Percentiles rank a stretch among this genome's conserved stretches.
Evolutionary conservation across 2,329 filamentous ascomycete species (phyloP).

Genomic region (Trichoderma asperellum): DNA sequence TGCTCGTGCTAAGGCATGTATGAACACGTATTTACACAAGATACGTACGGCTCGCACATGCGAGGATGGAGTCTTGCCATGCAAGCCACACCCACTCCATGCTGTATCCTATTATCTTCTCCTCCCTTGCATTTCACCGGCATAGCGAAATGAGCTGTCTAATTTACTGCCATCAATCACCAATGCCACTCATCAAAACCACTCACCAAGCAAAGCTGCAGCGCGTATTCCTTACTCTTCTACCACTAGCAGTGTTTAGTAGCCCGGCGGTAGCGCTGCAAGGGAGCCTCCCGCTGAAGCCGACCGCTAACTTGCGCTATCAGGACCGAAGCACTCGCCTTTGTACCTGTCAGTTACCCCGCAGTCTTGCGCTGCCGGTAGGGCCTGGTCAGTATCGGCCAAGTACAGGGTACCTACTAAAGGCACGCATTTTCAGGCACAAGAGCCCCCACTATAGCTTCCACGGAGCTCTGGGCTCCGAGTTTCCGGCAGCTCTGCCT

Average conservation of each 20-base stretch:
- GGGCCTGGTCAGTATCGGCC: neutral
- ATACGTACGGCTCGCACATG: neutral
- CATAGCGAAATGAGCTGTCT: slow-evolving; percentile 9
- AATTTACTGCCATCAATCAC: neutral
- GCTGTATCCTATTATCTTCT: neutral
- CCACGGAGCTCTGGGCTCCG: neutral
- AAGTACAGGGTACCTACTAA: neutral
- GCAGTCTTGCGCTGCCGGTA: neutral
- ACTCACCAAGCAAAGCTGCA: neutral
- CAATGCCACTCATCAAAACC: neutral
- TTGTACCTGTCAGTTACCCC: neutral
- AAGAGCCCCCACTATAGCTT: slow-evolving; percentile 9
- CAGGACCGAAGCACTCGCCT: neutral
- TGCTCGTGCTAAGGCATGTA: neutral
- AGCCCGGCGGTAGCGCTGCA: neutral
- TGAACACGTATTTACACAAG: neutral
- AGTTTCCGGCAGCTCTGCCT: neutral
- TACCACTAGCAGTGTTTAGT: neutral
- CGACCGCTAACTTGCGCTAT: neutral
- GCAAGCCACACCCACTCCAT: neutral
- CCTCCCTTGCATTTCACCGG: slow-evolving; percentile 3
- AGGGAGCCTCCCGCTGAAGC: neutral
- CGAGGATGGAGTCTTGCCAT: neutral
- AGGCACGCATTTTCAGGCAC: neutral
- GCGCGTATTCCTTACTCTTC: neutral